Base-by-base conservation (phyloP, 2,329 filamentous ascomycete species). In the Trichophyton benhamiae region DNA sequence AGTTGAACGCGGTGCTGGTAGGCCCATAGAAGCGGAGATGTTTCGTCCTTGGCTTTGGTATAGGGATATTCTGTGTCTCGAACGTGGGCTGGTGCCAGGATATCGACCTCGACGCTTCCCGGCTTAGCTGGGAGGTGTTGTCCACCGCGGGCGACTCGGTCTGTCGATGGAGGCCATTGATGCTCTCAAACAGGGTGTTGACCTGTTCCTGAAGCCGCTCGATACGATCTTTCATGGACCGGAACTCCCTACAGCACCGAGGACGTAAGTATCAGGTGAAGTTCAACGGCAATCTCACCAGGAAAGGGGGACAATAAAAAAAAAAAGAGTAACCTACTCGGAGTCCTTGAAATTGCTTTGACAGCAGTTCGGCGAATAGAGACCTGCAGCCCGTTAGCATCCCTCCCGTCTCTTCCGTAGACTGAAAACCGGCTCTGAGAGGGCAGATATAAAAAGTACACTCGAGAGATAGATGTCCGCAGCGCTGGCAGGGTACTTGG, bases 301-400 rank as follows among this genome's bases (percentile, higher is more conserved):
- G 3, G 3, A n/a, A 42, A 44, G 22, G 9, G 33, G 33, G 9
- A 9, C 1, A 11, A 11, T 9, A 11, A 36, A 11, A 36, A 36
- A 36, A 9, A 36, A 36, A 36, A 36, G 48, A 52, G 49, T 25
- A n/a, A 13, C 78, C 63, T 72, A 82, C 78, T 95, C 89, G 55
- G 90, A 91, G 69, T 96, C 91, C 73, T 92, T 94, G 80, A 96
- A 91, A 73, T 83, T 90, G 77, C 84, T 91, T 64, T 74, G 79
- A 72, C 83, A 86, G 76, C 84, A 86, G 68, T 86, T 87, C 3
- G 83, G 83, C 63, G 83, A 82, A 75, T 87, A 87, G 62, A 83
- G 74, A 69, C 82, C 75, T 77, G 59, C 22, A 20, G 22, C 58
- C 36, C 63, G 62, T 49, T 30, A 59, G 60, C 49, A 63, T 58